Base-by-base conservation (phyloP, 495 filamentous ascomycete genomes). In the Penicillium ochrochloron region DNA sequence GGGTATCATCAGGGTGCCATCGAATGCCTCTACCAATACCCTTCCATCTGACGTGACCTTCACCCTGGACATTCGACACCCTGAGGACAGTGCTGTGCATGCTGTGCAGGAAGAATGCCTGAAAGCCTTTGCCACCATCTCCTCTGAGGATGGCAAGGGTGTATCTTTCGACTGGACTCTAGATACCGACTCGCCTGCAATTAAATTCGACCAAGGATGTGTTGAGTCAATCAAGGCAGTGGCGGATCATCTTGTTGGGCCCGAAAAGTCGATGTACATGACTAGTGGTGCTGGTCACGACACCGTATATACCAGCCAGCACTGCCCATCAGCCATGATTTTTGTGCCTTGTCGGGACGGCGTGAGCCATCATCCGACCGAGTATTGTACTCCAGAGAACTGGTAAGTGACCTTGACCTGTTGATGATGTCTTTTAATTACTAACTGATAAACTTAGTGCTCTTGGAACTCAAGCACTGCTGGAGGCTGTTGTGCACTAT, bases 61-160 rank as follows among this genome's bases (percentile, higher is more conserved):
- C 66, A 86, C 84, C 3, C 77, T 93, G 15, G 90, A 94, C 63
- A 84, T 93, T 50, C 84, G 91, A 21, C 81, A 87, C 4, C 84
- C 83, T 3, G 65, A 82, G 7, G 86, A 92, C 66, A 70, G 67
- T 14, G 85, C 80, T 2, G 76, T 92, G 5, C 74, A 82, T 10
- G 64, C 72, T 9, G 73, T 90, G 17, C 84, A 88, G 64, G 67
- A 81, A 9, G 69, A 77, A 23, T 78, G 73, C 34, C 78, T 75
- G 15, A 42, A 60, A 0, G 77, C 78, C 19, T 90, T 90, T 70
- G 67, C 69, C 3, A 64, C 62, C 6, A 85, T 90, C 54, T 84
- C 84, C 11, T 64, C 66, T 2, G 78, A 84, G 39, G 78, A 85
- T 60, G 78, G 83, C 31, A 73, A 73, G 60, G 75, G 74, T 7